Evolutionary conservation across 2,329 filamentous ascomycete species (phyloP), one percentile per base, ranked within the genome.

Genomic region (Capronia epimyces): DNA sequence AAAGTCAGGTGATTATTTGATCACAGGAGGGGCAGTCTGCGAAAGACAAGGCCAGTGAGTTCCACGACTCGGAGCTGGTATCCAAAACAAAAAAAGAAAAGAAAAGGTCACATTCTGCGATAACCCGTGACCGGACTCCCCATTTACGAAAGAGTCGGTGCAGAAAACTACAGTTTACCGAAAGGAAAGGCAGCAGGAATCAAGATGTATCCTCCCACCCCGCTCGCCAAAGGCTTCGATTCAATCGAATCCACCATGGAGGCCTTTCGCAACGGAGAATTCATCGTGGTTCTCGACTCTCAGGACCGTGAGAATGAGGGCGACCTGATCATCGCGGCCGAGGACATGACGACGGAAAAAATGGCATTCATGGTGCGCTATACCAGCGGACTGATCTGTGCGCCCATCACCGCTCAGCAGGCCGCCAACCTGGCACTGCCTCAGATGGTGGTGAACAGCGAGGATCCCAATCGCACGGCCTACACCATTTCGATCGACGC

Each of bases 291-390:
- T 31, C 87, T 98, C 65, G 93, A 98, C 75, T 87, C 88, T 61
- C 83, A 89, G 58, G 81, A 84, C 56, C 90, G 93, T 69, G 93
- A 98, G 71, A 98, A 98, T 70, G 93, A 98, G 78, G 93, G 90
- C 69, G 93, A 98, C 73, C 81, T 98, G 43, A 96, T 97, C 70
- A 94, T 97, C 66, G 88, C 93, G 60, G 91, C 89, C 56, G 76
- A 89, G 60, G 79, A 86, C 64, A 74, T 96, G 58, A 95, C 91
- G 7, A 78, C 89, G 20, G 80, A 87, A 59, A 91, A 97, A 72
- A 94, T 95, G 83, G 88, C 89, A 63, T 98, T 96, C 76, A 84
- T 98, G 79, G 81, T 98, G 69, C 88, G 89, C 64, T 82, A 95
- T 75, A 86, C 87, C 32, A 81, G 88, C 2, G 93, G 93, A 66